Conservation (phyloP, 1,284 basidiomycete genomes). For the Cryptococcus jaspeensis region DNA sequence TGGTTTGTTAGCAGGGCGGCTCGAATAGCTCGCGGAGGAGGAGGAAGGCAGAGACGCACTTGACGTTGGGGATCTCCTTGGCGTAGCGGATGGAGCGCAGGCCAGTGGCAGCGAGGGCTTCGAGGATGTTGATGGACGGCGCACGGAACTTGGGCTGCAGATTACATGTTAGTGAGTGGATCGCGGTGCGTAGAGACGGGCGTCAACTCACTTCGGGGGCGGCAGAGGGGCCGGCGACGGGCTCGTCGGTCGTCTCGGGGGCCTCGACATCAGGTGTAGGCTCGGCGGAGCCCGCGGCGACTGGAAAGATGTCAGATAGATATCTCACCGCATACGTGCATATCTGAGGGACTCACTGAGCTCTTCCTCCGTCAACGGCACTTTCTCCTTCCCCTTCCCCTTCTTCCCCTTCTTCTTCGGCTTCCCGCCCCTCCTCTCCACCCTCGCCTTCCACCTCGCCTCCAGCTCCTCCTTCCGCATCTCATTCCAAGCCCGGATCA, state of each 20-base stretch:
- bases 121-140: slow-evolving; percentile 78
- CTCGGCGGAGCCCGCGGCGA: slow-evolving; percentile 19
- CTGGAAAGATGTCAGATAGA: not conserved
- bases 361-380: too few relatives aligned
- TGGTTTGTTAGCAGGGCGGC: not conserved
- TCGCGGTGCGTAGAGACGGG: not conserved
- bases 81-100: slow-evolving; percentile 95
- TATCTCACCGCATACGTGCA: not conserved
- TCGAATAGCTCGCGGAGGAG: not conserved
- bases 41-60: slow-evolving; percentile 54
- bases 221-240: slow-evolving; percentile 21
- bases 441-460: slow-evolving; percentile 53
- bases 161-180: not conserved
- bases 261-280: slow-evolving; percentile 29
- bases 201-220: slow-evolving; percentile 1
- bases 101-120: slow-evolving; percentile 93
- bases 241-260: slow-evolving; percentile 8
- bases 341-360: slow-evolving; percentile 2
- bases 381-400: slow-evolving; percentile 11
- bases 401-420: slow-evolving; percentile 23
- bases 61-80: slow-evolving; percentile 90
- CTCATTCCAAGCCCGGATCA: slow-evolving; percentile 73
- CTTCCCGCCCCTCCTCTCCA: slow-evolving; percentile 38
- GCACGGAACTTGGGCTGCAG: slow-evolving; percentile 46
- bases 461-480: slow-evolving; percentile 65